Percentiles rank a stretch among this genome's conserved stretches.
phyloP scores from a whole-genome alignment of 805 yeast species.

The Schwanniomyces yamadae region DNA sequence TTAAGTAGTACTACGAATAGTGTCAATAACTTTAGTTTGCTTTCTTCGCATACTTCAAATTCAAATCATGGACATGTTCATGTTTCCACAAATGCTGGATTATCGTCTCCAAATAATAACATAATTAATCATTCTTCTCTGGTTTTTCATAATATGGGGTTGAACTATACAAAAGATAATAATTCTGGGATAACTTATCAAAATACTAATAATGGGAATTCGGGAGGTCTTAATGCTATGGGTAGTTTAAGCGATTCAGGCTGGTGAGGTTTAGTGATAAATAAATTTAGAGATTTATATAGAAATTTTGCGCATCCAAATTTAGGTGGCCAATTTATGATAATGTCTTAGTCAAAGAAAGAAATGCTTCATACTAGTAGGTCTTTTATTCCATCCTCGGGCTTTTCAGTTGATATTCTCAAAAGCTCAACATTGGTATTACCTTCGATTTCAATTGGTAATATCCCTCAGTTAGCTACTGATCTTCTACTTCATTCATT shows the following conservation, averaged over 20 bases:
- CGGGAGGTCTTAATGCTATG: slow-evolving; percentile 9
- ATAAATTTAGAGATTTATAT: background rate
- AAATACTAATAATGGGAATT: background rate
- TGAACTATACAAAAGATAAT: slow-evolving; percentile 3
- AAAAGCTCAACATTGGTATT: slow-evolving; percentile 50
- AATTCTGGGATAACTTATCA: background rate
- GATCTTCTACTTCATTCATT: slow-evolving; percentile 73
- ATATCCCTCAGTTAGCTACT: slow-evolving; percentile 78
- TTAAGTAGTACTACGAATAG: background rate
- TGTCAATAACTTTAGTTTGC: background rate
- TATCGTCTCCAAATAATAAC: slow-evolving; percentile 12
- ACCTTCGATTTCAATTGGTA: slow-evolving; percentile 85
- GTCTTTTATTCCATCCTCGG: too few species aligned
- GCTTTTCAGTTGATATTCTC: too few species aligned
- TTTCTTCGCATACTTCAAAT: slow-evolving; percentile 1
- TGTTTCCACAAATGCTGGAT: slow-evolving; percentile 3
- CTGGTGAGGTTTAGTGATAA: slow-evolving; percentile 9
- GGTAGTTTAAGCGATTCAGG: slow-evolving; percentile 12
- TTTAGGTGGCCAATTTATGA: background rate
- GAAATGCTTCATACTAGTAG: too few species aligned
- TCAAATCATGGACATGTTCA: background rate
- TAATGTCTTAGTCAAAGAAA: background rate
- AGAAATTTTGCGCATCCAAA: slow-evolving; percentile 1
- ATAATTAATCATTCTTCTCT: slow-evolving; percentile 7
- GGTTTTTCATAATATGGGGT: slow-evolving; percentile 1